Evolutionary conservation across 129 eudicot species (phyloP).

Genomic region (Chrysanthemum makinoi): DNA sequence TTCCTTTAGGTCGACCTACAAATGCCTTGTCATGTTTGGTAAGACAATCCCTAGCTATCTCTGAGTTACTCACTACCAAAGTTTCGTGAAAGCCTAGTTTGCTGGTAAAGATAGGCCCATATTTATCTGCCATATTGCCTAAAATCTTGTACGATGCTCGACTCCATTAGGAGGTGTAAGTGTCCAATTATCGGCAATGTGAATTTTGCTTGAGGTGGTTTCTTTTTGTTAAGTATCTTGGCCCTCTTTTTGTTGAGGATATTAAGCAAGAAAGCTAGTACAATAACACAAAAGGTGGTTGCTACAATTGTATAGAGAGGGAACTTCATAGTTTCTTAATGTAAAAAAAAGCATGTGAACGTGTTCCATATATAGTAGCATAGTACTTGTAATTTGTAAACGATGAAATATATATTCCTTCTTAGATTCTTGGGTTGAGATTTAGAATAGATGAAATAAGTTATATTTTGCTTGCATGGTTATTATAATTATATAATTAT

Average conservation of each 20-base stretch:
- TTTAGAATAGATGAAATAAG: no score
- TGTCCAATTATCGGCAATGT: constrained; percentile 30
- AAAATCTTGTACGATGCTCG: constrained; percentile 10
- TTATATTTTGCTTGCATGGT: no score
- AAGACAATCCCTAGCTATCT: constrained; percentile 26
- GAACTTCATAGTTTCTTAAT: no score
- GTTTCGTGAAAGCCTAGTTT: constrained; percentile 11
- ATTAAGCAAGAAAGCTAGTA: constrained; percentile 1
- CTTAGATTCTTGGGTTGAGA: no score
- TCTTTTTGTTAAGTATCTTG: no score
- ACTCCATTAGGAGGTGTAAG: constrained; percentile 21
- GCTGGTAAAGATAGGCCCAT: constrained; percentile 1
- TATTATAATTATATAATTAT: no score
- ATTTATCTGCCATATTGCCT: constrained; percentile 21
- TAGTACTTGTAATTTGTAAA: no score
- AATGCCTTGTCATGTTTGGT: constrained; percentile 24
- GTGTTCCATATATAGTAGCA: no score
- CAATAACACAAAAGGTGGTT: not conserved
- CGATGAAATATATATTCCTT: no score
- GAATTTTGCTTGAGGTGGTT: constrained; percentile 12
- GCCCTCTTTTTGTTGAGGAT: not conserved
- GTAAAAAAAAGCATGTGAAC: no score
- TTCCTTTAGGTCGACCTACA: constrained; percentile 17
- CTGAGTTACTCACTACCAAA: constrained; percentile 22
- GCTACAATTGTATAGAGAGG: not conserved